A percentile compares a stretch with the other conserved stretches of the same genome.
phyloP scores from a whole-genome alignment of 139 green algal genomes.

The Cymbomonas tetramitiformis region DNA sequence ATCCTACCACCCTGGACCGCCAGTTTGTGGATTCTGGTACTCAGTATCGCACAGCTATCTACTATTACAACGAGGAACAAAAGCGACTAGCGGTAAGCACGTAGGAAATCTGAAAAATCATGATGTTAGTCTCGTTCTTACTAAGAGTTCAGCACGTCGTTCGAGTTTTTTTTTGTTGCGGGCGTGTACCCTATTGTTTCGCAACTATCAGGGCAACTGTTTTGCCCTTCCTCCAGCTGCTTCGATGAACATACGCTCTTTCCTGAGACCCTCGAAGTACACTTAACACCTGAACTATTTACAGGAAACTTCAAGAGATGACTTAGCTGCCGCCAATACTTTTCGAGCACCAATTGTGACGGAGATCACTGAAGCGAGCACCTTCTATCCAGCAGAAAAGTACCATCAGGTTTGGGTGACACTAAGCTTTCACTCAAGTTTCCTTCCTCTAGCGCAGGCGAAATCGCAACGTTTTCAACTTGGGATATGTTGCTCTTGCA shows the following conservation, averaged over 20 bases:
- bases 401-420: slow-evolving; percentile 21
- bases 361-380: slow-evolving; percentile 3
- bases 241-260: no score
- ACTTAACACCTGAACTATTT: no score
- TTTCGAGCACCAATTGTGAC: slow-evolving; percentile 13
- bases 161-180: no score
- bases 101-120: not conserved
- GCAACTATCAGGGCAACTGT: no score
- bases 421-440: not conserved
- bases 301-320: not conserved
- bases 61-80: slow-evolving; percentile 3
- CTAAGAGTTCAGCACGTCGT: no score
- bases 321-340: not conserved
- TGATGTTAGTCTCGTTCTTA: no score
- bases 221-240: no score
- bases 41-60: slow-evolving; percentile 24
- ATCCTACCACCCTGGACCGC: slow-evolving; percentile 19
- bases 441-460: not conserved
- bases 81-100: slow-evolving; percentile 4
- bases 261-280: no score
- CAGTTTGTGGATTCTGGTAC: slow-evolving; percentile 22
- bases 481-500: no score
- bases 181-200: no score
- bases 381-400: slow-evolving; percentile 25
- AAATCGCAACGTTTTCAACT: no score